Evolutionary conservation across 225 moss, liverwort and hornwort species (phyloP).

Genomic region (Marchantia paleacea): DNA sequence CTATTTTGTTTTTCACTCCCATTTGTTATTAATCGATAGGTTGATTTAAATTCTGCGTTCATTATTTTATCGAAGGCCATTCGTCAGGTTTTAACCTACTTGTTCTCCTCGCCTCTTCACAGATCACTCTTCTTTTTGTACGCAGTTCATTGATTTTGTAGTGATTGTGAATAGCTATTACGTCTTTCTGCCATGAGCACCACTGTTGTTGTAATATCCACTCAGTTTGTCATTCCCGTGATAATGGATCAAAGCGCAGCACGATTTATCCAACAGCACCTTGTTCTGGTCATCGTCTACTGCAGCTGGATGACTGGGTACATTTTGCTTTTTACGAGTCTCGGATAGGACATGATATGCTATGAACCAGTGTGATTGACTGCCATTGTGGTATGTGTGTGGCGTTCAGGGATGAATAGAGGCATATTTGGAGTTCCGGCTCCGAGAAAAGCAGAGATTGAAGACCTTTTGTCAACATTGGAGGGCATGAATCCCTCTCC

Average conservation of each 20-base stretch:
- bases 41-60: too few species aligned
- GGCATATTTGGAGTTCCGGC: conserved; percentile 87
- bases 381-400: conserved; percentile 44
- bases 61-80: too few species aligned
- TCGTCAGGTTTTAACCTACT: too few species aligned
- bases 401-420: conserved; percentile 78
- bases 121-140: not conserved
- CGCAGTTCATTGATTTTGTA: not conserved
- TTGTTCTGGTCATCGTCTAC: not conserved
- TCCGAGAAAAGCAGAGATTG: conserved; percentile 65
- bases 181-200: too few species aligned
- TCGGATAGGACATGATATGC: not conserved
- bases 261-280: not conserved
- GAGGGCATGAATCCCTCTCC: conserved; percentile 62
- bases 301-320: not conserved
- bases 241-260: not conserved
- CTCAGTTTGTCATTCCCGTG: too few species aligned
- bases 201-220: too few species aligned
- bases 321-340: not conserved
- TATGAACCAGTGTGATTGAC: conserved; percentile 18
- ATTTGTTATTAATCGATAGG: too few species aligned
- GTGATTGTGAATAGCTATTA: too few species aligned
- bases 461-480: conserved; percentile 56
- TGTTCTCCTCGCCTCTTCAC: too few species aligned
- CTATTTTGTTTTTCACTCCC: too few species aligned